Percentiles rank a stretch among this genome's conserved stretches.
Evolutionary conservation across 1,139 yeast genomes (phyloP).

Genomic region (Blastobotrys petasosporus): DNA sequence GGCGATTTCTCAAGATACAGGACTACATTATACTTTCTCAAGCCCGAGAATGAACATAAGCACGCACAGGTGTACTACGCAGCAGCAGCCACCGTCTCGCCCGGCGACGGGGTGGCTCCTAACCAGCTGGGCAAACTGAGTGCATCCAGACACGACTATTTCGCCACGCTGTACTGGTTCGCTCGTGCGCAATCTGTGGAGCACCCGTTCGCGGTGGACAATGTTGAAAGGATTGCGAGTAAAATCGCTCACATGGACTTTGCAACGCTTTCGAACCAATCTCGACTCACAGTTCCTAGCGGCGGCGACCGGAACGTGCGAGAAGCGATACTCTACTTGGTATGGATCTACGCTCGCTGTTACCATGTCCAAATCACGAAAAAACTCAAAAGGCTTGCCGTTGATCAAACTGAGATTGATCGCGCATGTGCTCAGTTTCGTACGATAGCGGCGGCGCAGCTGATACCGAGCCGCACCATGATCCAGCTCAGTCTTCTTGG

Average conservation of each 20-base stretch:
- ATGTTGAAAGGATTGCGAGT: conserved; percentile 7
- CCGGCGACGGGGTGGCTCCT: conserved; percentile 13
- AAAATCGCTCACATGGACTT: conserved; percentile 3
- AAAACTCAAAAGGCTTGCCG: too few species aligned
- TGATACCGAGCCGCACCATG: conserved; percentile 6
- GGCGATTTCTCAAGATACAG: conserved; percentile 25
- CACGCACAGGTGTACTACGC: conserved; percentile 22
- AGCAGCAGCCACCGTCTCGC: conserved; percentile 17
- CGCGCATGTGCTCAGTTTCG: not conserved
- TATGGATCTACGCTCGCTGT: conserved; percentile 2
- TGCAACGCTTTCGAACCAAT: not conserved
- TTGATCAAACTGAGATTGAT: not conserved
- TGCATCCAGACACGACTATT: conserved; percentile 5
- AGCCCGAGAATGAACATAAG: conserved; percentile 10
- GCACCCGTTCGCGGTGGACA: conserved; percentile 12
- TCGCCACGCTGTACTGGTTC: conserved; percentile 12
- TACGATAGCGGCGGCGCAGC: not conserved
- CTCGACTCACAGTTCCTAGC: too few species aligned
- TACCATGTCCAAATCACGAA: conserved; percentile 1
- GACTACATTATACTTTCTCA: conserved; percentile 4
- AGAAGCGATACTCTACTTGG: not conserved
- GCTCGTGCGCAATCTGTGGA: conserved; percentile 10
- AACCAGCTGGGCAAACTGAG: conserved; percentile 14
- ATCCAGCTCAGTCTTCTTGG: conserved; percentile 12
- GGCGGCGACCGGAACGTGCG: not conserved